Percentiles rank a stretch among this genome's conserved stretches.
Evolutionary conservation across 176 grass and related monocot genomes (phyloP).

Genomic region (Phoenix dactylifera): DNA sequence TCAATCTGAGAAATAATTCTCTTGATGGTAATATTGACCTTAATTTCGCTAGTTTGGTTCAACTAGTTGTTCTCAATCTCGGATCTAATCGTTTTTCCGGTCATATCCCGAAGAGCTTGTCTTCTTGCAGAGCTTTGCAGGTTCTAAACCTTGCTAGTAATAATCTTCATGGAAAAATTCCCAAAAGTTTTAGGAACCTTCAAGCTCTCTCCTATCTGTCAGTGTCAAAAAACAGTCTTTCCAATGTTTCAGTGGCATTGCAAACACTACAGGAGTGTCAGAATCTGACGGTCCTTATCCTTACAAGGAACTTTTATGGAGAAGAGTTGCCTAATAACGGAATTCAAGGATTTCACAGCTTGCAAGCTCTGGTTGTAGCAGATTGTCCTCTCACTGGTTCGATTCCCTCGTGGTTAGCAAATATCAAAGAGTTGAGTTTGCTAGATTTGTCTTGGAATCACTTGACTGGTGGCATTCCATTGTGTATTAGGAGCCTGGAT

Average conservation of each 20-base stretch:
- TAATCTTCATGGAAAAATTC: neutral
- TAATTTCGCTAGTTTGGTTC: neutral
- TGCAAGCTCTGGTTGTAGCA: neutral
- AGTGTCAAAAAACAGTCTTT: neutral
- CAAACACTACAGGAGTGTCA: neutral
- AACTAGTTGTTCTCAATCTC: neutral
- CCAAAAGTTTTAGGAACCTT: neutral
- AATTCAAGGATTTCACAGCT: neutral
- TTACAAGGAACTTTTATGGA: too few relatives aligned
- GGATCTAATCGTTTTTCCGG: neutral
- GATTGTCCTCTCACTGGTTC: too few relatives aligned
- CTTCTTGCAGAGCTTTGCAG: neutral
- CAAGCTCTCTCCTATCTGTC: neutral
- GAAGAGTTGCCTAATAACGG: neutral
- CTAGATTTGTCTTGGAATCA: neutral
- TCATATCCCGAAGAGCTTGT: neutral
- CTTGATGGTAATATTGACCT: neutral
- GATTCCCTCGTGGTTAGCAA: too few relatives aligned
- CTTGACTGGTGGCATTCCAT: neutral
- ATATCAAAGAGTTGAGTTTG: too few relatives aligned
- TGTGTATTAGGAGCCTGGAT: neutral
- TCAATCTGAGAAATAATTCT: constrained; percentile 3
- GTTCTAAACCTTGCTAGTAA: neutral
- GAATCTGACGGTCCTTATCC: too few relatives aligned
- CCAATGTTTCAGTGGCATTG: constrained; percentile 1